Base-by-base conservation (phyloP, 2,329 filamentous ascomycete genomes). In the Colletotrichum lindemuthianum region DNA sequence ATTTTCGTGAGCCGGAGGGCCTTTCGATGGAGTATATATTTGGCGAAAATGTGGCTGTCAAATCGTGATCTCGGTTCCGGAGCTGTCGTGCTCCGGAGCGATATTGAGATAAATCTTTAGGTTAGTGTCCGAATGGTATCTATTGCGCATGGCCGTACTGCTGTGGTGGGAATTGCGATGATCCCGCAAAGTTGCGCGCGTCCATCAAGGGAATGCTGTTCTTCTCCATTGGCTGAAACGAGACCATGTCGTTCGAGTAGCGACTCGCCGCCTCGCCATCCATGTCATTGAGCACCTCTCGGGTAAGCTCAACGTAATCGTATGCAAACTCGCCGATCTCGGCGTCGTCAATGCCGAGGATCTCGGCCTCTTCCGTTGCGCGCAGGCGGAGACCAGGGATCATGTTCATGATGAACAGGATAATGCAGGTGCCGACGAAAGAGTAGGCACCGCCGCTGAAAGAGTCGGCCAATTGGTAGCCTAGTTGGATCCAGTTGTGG, bases 261-360 rank as follows among this genome's bases (percentile, higher is more conserved):
- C 81, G 75, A 66, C 78, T 83, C 8, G 71, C 77, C 6, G 73
- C 75, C 58, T 83, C 81, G 66, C 75, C 78, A 15, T 83, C 81
- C 8, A 80, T 74, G 48, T 82, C 82, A 65, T 79, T 82, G 52
- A 83, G 72, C 43, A 84, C 80, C 70, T 84, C 82, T 40, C 92
- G 84, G 16, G 87, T 90, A 69, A 96, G 82, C 82, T 96, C 93
- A 69, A 97, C 92, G 71, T 96, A 97, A 77, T 97, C 93, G 76
- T 97, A 97, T n/a, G 92, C 93, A 75, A 96, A 97, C 80, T 97
- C 93, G 75, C 93, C 93, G 72, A 97, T 92, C 78, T 97, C 93
- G 32, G 91, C 89, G 72, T 97, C 93, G 72, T 97, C 93, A 65
- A 96, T 93, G 69, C 93, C 93, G 45, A 93, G 81, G 55, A 93